Percentiles rank a stretch among this genome's conserved stretches.
Conservation (phyloP, 108 stramenopile genomes). For the Parietichytrium sp. region DNA sequence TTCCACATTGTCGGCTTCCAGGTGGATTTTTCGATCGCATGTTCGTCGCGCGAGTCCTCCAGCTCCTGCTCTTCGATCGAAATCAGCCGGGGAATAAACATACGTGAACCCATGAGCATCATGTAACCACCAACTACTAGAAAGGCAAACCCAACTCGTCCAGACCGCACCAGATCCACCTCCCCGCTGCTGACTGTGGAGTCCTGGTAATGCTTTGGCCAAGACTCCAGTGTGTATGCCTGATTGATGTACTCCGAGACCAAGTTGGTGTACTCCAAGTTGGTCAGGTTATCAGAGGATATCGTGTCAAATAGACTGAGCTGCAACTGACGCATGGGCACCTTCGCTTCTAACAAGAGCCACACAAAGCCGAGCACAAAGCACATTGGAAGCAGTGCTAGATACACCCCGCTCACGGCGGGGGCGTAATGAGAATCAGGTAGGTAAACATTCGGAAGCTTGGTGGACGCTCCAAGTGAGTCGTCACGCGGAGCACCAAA, state of each 20-base stretch:
- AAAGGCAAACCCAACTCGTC: slow-evolving; percentile 74
- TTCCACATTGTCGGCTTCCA: slow-evolving; percentile 61
- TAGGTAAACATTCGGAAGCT: slow-evolving; percentile 62
- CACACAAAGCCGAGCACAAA: slow-evolving; percentile 55
- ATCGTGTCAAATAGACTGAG: neutral
- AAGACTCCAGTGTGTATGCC: slow-evolving; percentile 37
- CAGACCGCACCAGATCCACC: slow-evolving; percentile 56
- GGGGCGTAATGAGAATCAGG: slow-evolving; percentile 64
- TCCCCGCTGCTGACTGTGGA: slow-evolving; percentile 55
- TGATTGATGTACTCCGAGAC: neutral
- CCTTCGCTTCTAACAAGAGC: slow-evolving; percentile 39
- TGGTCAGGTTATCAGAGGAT: neutral
- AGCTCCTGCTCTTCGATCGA: slow-evolving; percentile 52
- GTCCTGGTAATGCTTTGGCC: slow-evolving; percentile 64
- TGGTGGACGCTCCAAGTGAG: slow-evolving; percentile 67
- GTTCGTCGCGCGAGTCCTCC: slow-evolving; percentile 54
- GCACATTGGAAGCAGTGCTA: slow-evolving; percentile 67
- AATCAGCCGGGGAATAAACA: slow-evolving; percentile 66
- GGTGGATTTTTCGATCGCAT: slow-evolving; percentile 41
- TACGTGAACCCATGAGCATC: slow-evolving; percentile 53
- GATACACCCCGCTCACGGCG: slow-evolving; percentile 66
- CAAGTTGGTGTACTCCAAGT: neutral
- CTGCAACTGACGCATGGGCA: neutral
- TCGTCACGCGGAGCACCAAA: slow-evolving; percentile 66
- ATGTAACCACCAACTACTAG: slow-evolving; percentile 60